phyloP scores from a whole-genome alignment of 176 grass and related monocot species.

The Eremochloa ophiuroides region DNA sequence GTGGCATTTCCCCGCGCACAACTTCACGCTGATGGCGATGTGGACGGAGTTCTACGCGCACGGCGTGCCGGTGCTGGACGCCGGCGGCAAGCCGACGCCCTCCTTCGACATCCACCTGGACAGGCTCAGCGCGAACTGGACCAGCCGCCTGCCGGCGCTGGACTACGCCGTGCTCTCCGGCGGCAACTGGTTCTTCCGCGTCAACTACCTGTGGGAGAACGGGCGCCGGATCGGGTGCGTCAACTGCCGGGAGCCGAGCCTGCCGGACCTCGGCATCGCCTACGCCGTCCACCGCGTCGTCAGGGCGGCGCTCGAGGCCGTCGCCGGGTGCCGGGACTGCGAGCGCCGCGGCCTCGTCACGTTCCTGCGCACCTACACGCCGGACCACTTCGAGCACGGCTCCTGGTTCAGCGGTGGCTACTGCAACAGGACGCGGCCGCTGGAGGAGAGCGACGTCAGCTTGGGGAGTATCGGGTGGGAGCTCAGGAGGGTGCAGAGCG shows the following conservation, averaged over 20 bases:
- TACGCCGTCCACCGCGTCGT: conserved; percentile 37
- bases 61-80: background rate
- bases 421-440: conserved; percentile 51
- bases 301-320: conserved; percentile 36
- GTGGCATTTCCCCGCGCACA: conserved; percentile 52
- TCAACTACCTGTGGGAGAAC: conserved; percentile 45
- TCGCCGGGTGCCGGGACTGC: conserved; percentile 32
- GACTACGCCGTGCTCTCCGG: conserved; percentile 61
- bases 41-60: conserved; percentile 69
- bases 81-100: conserved; percentile 24
- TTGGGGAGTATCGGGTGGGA: conserved; percentile 28
- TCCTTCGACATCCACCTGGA: conserved; percentile 73
- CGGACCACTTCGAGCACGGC: conserved; percentile 63
- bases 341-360: conserved; percentile 10
- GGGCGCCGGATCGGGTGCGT: conserved; percentile 41
- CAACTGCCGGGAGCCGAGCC: conserved; percentile 22
- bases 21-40: conserved; percentile 65
- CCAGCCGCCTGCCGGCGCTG: conserved; percentile 24
- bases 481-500: conserved; percentile 45
- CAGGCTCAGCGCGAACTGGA: conserved; percentile 47
- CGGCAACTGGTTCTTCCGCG: conserved; percentile 70
- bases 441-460: conserved; percentile 28
- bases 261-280: conserved; percentile 19
- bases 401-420: conserved; percentile 61
- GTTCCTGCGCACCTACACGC: conserved; percentile 51